Evolutionary conservation across 2,329 filamentous ascomycete species (phyloP), one percentile per base, ranked within the genome.

Genomic region (Talaromyces sp.): DNA sequence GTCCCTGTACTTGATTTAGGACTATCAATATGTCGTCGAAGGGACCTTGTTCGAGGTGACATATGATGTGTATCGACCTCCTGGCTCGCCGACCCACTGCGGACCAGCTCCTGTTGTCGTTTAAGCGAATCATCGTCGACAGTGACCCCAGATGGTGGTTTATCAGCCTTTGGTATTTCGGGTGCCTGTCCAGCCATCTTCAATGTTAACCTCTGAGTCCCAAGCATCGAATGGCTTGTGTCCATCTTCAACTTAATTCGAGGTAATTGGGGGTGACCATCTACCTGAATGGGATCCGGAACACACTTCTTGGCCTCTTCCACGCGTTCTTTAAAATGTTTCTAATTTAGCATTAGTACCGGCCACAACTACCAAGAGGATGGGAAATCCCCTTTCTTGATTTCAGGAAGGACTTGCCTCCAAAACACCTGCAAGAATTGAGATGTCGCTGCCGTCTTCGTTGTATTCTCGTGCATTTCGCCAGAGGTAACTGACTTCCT

Each of bases 401-500:
- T 44, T 16, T 20, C 16, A 24, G 16, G 27, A 16, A 30, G 16
- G 14, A 5, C 72, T 47, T 76, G 90, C 90, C 83, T 95, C 87
- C 6, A 97, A 82, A 54, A 94, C 86, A 44, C 86, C 83, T 0
- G 91, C 90, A 55, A 94, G 78, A 19, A 83, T 79, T 58, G 86
- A 90, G 47, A 96, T 92, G 14, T 91, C 88, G 65, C 92, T 96
- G 3, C 88, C 89, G 67, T 96, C 91, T 70, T 96, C 90, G 62
- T 97, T 97, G 77, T 93, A 97, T 54, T 87, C 87, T 65, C 86
- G 88, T 0, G 91, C 91, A 71, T 97, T 97, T 44, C 82, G 82
- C 92, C 92, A 97, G 39, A 97, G 86, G 47, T 90, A 81, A 64
- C 86, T 89, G 11, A 90, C 81, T 65, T 89, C 89, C 49, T 91